Evolutionary conservation across 805 yeast species (phyloP), one percentile per base, ranked within the genome.

Genomic region (Candida arabinofermentans): DNA sequence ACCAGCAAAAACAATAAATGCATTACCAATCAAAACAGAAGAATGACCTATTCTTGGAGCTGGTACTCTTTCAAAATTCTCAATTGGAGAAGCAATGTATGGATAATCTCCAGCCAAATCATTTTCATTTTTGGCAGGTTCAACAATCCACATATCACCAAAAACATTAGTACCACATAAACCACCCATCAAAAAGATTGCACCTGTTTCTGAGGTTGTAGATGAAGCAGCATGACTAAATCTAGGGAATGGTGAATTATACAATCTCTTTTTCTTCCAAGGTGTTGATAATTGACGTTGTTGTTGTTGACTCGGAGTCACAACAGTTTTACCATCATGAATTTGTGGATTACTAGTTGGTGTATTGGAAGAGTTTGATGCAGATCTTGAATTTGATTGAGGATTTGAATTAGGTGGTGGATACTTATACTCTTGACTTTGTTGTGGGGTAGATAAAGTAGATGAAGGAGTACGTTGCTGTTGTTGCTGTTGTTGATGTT

Each of bases 31-130:
- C 26, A 91, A 71, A 8, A 90, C 85, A 2, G 95, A 75, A 5
- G 96, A 87, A 64, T 93, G 99, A 3, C 98, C 98, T 6, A 91
- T 96, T 54, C 99, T 80, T 26, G 98, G 96, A 16, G 96, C 91
- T 2, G 97, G 96, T 14, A 87, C 78, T 38, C 85, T 81, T 47
- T 83, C 87, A 38, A 79, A 77, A 46, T 85, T 86, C 45, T 84
- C 86, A 37, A 83, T 72, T 54, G 70, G 83, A 39, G 73, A 62
- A 34, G 67, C 79, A 57, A 55, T 64, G 50, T 64, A 66, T 51
- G 57, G 66, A 37, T 57, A 59, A 41, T 49, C 55, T 5, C 63
- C 61, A 34, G 59, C 65, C 8, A 24, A 5, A 33, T 46, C 47
- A 13, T 37, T 19, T 5, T 53, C 53, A 24, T 37, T 37, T 30